Percentiles rank a stretch among this genome's conserved stretches.
Conservation (phyloP, 2,329 filamentous ascomycete genomes). For the Aureobasidium sp. region DNA sequence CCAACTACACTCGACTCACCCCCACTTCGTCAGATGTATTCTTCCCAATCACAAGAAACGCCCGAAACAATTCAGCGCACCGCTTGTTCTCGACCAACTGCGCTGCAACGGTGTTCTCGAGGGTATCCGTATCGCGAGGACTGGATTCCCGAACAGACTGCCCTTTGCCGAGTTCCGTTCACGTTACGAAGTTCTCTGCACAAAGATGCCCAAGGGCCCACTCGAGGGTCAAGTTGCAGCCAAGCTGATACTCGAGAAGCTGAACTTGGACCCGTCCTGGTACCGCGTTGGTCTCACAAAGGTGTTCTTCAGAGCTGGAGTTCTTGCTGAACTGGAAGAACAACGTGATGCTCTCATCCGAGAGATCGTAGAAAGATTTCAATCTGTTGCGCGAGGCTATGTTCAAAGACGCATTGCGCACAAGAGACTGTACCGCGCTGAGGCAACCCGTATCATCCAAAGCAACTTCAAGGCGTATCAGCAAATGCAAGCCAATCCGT, state of each 20-base stretch:
- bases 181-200: slow-evolving; percentile 89
- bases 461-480: slow-evolving; percentile 89
- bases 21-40: slow-evolving; percentile 96
- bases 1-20: slow-evolving; percentile 90
- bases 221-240: slow-evolving; percentile 82
- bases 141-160: slow-evolving; percentile 90
- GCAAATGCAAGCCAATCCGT: slow-evolving; percentile 81
- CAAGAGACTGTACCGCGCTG: slow-evolving; percentile 88
- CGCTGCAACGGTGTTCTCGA: slow-evolving; percentile 98
- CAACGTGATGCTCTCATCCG: slow-evolving; percentile 86
- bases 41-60: slow-evolving; percentile 96
- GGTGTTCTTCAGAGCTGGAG: slow-evolving; percentile 94
- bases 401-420: slow-evolving; percentile 78
- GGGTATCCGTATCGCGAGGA: slow-evolving; percentile 92
- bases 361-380: slow-evolving; percentile 88
- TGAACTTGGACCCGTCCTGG: slow-evolving; percentile 73
- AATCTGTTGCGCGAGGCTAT: slow-evolving; percentile 84
- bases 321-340: slow-evolving; percentile 93
- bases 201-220: slow-evolving; percentile 79
- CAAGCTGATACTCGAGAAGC: slow-evolving; percentile 77
- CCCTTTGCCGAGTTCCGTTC: slow-evolving; percentile 90
- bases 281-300: slow-evolving; percentile 94
- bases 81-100: slow-evolving; percentile 93
- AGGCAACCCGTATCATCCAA: slow-evolving; percentile 91
- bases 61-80: slow-evolving; percentile 82